These are phyloP conservation scores for Sclerotinia sclerotiorum DNA, from an alignment of 2,329 filamentous ascomycete species.

Conservation along the genomic window DNA sequence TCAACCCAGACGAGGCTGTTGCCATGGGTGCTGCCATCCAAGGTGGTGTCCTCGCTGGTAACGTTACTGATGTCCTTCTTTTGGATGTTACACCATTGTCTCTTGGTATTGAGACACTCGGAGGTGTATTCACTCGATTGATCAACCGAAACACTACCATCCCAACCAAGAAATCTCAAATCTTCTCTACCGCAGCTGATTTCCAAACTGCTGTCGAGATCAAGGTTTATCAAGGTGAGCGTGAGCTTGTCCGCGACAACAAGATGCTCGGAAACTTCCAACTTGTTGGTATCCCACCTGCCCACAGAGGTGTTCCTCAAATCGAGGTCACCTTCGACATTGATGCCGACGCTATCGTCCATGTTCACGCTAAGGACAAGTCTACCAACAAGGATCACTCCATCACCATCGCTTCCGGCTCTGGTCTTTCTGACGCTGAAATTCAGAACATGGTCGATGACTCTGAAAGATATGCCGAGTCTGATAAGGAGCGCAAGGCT, in stretches of 20 bases:
- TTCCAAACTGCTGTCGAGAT: constrained; percentile 99
- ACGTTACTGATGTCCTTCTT: constrained; percentile 92
- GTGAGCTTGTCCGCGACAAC: constrained; percentile 98
- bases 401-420: constrained; percentile 97
- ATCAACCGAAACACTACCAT: constrained; percentile 99
- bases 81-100: constrained; percentile 95
- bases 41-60: constrained; percentile 92
- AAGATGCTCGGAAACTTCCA: constrained; percentile 99
- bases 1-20: constrained; percentile 98
- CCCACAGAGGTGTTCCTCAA: constrained; percentile 93
- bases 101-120: constrained; percentile 96
- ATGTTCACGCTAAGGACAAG: constrained; percentile 98
- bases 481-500: constrained; percentile 94
- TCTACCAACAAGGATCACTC: constrained; percentile 99
- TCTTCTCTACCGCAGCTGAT: constrained; percentile 95
- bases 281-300: constrained; percentile 93
- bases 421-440: constrained; percentile 90
- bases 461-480: constrained; percentile 92
- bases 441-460: constrained; percentile 98
- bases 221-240: constrained; percentile 99
- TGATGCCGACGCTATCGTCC: constrained; percentile 95
- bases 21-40: constrained; percentile 97
- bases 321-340: constrained; percentile 99
- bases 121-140: constrained; percentile 94
- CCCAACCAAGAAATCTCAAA: constrained; percentile 98